Percentiles rank a stretch among this genome's conserved stretches.
phyloP scores from a whole-genome alignment of 495 filamentous ascomycete genomes.

The Tuber aestivum region DNA sequence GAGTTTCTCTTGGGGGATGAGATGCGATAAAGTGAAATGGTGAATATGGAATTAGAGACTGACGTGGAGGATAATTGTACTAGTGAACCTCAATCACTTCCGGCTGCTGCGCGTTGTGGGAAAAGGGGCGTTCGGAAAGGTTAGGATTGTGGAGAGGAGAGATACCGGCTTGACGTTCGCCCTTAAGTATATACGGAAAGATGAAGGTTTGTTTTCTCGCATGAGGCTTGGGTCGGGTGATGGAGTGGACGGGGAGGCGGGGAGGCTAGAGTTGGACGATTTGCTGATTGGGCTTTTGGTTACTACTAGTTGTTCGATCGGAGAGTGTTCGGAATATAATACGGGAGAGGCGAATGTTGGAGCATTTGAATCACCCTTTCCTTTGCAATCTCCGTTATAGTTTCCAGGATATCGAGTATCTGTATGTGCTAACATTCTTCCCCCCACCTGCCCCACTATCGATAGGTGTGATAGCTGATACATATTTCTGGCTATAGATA shows the following conservation, averaged over 20 bases:
- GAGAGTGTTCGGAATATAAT: constrained; percentile 98
- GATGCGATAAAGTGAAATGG: background rate
- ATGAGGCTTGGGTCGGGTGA: background rate
- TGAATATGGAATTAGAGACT: constrained; percentile 24
- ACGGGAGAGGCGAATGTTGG: constrained; percentile 91
- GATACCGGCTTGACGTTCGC: constrained; percentile 91
- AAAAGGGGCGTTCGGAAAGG: constrained; percentile 96
- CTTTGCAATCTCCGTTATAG: constrained; percentile 98
- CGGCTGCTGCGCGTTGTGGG: constrained; percentile 90
- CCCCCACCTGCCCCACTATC: background rate
- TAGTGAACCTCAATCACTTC: constrained; percentile 97
- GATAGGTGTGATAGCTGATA: background rate
- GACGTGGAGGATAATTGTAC: constrained; percentile 14
- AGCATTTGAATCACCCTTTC: constrained; percentile 95
- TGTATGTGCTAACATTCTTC: constrained; percentile 55
- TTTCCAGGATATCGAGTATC: constrained; percentile 98
- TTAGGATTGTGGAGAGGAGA: constrained; percentile 95
- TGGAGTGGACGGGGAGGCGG: background rate
- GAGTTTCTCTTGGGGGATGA: background rate
- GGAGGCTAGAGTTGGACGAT: constrained; percentile 9
- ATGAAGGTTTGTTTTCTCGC: constrained; percentile 71
- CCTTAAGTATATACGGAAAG: constrained; percentile 96
- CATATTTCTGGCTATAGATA: constrained; percentile 56
- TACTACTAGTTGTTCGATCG: constrained; percentile 73
- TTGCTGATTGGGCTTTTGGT: constrained; percentile 16